These are phyloP conservation scores for Cymbidium sinense DNA, from an alignment of 106 monocot genomes.

Conservation along the genomic window DNA sequence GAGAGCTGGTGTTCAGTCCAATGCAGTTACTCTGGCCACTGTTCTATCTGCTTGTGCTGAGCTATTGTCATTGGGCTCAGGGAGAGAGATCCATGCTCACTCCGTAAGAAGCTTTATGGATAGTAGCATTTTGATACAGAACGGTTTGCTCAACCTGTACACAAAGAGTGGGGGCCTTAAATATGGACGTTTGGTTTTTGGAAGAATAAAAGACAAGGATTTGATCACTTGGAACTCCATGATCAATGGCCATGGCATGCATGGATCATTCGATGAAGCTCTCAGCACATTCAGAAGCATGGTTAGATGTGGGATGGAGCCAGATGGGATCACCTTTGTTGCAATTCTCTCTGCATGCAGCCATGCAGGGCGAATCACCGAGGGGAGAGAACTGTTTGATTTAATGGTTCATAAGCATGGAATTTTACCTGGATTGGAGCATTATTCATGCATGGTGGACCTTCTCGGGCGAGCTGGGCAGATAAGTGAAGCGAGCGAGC, in stretches of 20 bases:
- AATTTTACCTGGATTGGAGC: conserved; percentile 43
- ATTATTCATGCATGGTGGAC: conserved; percentile 79
- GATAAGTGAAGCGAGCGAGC: conserved; percentile 30
- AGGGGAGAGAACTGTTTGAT: conserved; percentile 40
- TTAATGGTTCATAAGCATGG: conserved; percentile 30
- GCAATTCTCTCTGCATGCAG: conserved; percentile 56
- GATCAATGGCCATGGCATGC: conserved; percentile 36
- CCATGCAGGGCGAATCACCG: conserved; percentile 39
- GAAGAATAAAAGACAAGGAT: conserved; percentile 26
- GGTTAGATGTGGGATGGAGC: conserved; percentile 26
- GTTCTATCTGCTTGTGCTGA: conserved; percentile 36
- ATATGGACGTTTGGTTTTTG: conserved; percentile 20
- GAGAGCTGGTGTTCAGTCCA: conserved; percentile 13
- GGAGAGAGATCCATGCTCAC: conserved; percentile 44
- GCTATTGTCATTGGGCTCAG: conserved; percentile 24
- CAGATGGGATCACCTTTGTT: conserved; percentile 52
- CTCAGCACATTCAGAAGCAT: conserved; percentile 28
- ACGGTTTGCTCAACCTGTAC: conserved; percentile 48
- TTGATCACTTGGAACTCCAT: conserved; percentile 48
- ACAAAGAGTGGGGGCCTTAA: conserved; percentile 31
- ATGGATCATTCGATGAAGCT: conserved; percentile 34
- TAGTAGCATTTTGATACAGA: conserved; percentile 27
- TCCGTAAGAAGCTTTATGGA: conserved; percentile 18
- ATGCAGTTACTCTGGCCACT: conserved; percentile 33
- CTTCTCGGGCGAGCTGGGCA: conserved; percentile 64